phyloP scores from a whole-genome alignment of 2,329 filamentous ascomycete genomes.

The Pseudogymnoascus sp. region DNA sequence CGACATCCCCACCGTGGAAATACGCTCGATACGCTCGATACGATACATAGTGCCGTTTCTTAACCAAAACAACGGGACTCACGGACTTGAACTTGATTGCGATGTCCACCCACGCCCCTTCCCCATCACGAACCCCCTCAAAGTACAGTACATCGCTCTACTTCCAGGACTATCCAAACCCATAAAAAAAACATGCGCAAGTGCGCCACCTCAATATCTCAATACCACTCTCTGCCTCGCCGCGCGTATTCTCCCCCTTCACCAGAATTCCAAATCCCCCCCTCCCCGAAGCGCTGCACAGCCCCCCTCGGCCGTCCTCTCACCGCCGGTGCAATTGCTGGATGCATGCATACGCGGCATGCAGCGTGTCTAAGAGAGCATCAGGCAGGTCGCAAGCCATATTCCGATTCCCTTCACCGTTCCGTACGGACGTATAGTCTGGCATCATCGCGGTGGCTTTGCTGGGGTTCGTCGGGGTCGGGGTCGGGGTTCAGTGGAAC shows the following conservation, averaged over 20 bases:
- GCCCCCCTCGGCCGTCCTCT: background rate
- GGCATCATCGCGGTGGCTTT: background rate
- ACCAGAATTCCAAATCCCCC: background rate
- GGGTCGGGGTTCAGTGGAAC: background rate
- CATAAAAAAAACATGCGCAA: background rate
- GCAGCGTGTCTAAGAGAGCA: background rate
- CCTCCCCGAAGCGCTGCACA: background rate
- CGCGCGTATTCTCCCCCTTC: background rate
- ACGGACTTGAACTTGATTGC: background rate
- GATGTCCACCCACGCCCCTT: background rate
- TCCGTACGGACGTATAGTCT: background rate
- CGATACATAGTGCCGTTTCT: background rate
- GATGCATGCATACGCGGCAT: background rate
- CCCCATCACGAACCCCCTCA: background rate
- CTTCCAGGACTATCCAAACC: background rate
- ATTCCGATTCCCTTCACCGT: background rate
- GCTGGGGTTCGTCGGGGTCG: background rate
- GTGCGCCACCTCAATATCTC: background rate
- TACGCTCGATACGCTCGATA: background rate
- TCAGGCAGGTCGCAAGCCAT: background rate
- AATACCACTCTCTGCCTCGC: background rate
- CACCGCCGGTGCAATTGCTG: background rate
- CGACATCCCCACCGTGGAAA: background rate
- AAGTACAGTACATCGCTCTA: conserved; percentile 2
- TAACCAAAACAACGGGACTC: conserved; percentile 4